Conservation (phyloP, 1,284 basidiomycete species). For the Paramarasmius palmivorus region DNA sequence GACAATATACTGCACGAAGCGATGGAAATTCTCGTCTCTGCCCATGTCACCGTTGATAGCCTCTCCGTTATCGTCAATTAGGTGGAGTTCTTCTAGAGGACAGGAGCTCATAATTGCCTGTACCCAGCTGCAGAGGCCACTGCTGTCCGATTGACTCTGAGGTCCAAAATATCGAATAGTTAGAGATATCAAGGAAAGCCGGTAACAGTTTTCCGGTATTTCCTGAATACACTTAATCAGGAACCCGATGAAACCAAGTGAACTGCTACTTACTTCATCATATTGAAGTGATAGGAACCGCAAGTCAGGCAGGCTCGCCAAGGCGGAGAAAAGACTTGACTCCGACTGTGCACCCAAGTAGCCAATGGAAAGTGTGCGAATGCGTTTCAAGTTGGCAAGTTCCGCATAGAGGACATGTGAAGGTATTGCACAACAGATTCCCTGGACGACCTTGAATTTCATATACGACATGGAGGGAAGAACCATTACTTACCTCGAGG, state of each 20-base stretch:
- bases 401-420: background rate
- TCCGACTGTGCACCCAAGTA: background rate
- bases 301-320: background rate
- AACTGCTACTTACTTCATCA: background rate
- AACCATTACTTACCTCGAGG: background rate
- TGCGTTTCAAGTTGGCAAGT: background rate
- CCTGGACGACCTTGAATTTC: background rate
- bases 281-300: background rate
- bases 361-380: background rate
- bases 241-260: background rate
- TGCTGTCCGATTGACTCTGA: background rate
- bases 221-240: background rate
- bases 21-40: background rate
- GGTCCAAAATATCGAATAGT: conserved; percentile 1
- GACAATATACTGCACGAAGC: background rate
- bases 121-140: background rate
- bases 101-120: background rate
- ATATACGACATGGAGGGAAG: background rate
- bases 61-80: conserved; percentile 2
- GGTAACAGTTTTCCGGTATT: background rate
- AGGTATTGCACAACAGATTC: background rate
- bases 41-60: background rate
- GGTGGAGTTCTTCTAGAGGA: background rate
- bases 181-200: background rate
- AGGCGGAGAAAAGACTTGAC: background rate